Evolutionary conservation across 306 rosid species (phyloP).

Genomic region (Vicia faba): DNA sequence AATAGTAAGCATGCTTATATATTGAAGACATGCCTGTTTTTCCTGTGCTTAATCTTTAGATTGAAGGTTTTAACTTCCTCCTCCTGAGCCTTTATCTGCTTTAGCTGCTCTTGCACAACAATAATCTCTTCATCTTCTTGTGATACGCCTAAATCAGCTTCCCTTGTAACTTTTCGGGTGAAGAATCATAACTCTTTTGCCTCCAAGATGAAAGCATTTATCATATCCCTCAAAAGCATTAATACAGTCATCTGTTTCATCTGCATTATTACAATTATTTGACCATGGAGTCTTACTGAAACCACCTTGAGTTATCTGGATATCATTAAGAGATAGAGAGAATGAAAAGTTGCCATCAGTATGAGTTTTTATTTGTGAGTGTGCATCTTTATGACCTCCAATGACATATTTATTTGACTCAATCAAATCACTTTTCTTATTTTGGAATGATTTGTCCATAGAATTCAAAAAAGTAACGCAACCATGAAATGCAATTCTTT

Average conservation of each 20-base stretch:
- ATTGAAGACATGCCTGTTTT: slow-evolving; percentile 76
- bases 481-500: too few relatives aligned
- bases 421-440: slow-evolving; percentile 51
- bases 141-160: slow-evolving; percentile 72
- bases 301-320: slow-evolving; percentile 55
- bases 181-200: slow-evolving; percentile 76
- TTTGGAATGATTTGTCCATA: slow-evolving; percentile 50
- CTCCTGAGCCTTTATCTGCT: slow-evolving; percentile 95
- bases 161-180: slow-evolving; percentile 70
- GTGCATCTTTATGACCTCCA: slow-evolving; percentile 50
- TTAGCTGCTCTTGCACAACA: slow-evolving; percentile 97
- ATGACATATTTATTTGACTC: slow-evolving; percentile 70
- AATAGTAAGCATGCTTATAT: slow-evolving; percentile 21
- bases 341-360: slow-evolving; percentile 77
- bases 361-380: slow-evolving; percentile 52
- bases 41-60: slow-evolving; percentile 94
- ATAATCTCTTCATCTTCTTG: slow-evolving; percentile 97
- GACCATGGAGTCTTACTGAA: slow-evolving; percentile 68
- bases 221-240: slow-evolving; percentile 60
- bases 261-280: slow-evolving; percentile 57
- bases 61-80: slow-evolving; percentile 96
- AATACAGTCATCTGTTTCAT: slow-evolving; percentile 59
- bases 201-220: slow-evolving; percentile 69
- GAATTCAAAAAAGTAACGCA: too few relatives aligned
- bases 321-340: slow-evolving; percentile 72